phyloP scores from a whole-genome alignment of 495 filamentous ascomycete genomes.

The Lineolata rhizophorae region DNA sequence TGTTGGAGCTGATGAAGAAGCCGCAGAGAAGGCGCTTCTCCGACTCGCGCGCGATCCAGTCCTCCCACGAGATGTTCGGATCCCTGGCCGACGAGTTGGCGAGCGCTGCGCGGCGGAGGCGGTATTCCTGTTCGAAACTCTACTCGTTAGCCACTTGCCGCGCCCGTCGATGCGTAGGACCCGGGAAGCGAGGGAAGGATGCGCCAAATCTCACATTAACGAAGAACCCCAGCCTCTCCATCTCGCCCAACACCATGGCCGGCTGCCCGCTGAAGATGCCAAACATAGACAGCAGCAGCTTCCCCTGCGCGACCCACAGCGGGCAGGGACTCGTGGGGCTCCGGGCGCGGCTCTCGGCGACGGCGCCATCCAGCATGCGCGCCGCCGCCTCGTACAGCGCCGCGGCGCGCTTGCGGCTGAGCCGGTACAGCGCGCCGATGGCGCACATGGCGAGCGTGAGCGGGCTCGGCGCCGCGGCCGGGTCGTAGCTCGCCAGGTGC shows the following conservation, averaged over 20 bases:
- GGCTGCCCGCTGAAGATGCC: neutral
- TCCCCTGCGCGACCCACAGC: neutral
- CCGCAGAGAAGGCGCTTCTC: slow-evolving; percentile 4
- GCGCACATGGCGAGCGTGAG: slow-evolving; percentile 1
- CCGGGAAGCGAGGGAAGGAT: too few relatives aligned
- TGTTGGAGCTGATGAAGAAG: slow-evolving; percentile 5
- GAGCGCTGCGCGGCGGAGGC: slow-evolving; percentile 2
- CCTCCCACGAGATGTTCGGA: slow-evolving; percentile 3
- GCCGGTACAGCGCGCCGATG: slow-evolving; percentile 2
- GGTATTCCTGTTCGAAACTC: slow-evolving; percentile 4
- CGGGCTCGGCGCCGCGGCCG: slow-evolving; percentile 1
- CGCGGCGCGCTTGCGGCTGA: neutral
- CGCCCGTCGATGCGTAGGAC: too few relatives aligned
- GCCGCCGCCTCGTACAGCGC: neutral
- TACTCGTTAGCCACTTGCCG: too few relatives aligned
- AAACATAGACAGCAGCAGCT: neutral
- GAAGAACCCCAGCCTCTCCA: neutral
- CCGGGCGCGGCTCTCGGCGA: slow-evolving; percentile 3
- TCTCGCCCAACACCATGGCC: neutral
- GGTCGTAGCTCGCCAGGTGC: too few relatives aligned
- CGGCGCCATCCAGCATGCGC: neutral
- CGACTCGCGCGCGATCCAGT: slow-evolving; percentile 5
- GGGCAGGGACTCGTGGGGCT: neutral
- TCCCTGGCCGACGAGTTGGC: neutral
- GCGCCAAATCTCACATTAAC: neutral